Percentiles rank a stretch among this genome's conserved stretches.
These are phyloP conservation scores for Fusarium tanahbumbuense DNA, from an alignment of 2,329 filamentous ascomycete genomes.

Conservation along the genomic window DNA sequence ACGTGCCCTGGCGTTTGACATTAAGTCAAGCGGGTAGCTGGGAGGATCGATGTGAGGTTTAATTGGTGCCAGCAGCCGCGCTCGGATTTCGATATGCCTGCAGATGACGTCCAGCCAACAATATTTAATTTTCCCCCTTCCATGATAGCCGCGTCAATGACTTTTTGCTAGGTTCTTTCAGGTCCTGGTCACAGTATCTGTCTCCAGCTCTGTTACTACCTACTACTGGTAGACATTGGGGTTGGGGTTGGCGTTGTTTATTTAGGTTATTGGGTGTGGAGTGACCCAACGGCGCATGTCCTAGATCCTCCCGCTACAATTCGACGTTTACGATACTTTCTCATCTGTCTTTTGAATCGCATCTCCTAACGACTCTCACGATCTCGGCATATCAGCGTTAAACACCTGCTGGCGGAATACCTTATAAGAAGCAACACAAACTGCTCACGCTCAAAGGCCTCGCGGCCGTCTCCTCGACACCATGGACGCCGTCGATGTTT, in stretches of 20 bases:
- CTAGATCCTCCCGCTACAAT: constrained; percentile 4
- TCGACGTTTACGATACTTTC: constrained; percentile 14
- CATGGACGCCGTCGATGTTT: constrained; percentile 68
- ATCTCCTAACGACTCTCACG: neutral
- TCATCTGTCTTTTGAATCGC: constrained; percentile 18
- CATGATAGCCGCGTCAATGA: constrained; percentile 8
- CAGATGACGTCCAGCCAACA: constrained; percentile 30
- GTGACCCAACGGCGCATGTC: neutral
- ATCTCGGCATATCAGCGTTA: neutral
- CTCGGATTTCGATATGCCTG: constrained; percentile 9
- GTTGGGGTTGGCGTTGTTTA: constrained; percentile 6
- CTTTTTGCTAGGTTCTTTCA: neutral
- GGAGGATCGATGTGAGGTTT: constrained; percentile 6
- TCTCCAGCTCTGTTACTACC: neutral
- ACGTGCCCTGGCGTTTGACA: constrained; percentile 43
- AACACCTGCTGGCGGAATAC: neutral
- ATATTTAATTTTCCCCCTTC: constrained; percentile 4
- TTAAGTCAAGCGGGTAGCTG: neutral
- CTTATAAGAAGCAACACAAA: neutral
- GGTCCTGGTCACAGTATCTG: neutral
- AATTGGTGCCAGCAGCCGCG: constrained; percentile 37
- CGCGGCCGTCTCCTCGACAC: constrained; percentile 49
- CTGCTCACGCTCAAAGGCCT: constrained; percentile 40
- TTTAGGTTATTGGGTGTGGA: neutral
- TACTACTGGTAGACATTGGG: neutral